Evolutionary conservation across 2,329 filamentous ascomycete genomes (phyloP).

Genomic region (Bimuria novae-zelandiae): DNA sequence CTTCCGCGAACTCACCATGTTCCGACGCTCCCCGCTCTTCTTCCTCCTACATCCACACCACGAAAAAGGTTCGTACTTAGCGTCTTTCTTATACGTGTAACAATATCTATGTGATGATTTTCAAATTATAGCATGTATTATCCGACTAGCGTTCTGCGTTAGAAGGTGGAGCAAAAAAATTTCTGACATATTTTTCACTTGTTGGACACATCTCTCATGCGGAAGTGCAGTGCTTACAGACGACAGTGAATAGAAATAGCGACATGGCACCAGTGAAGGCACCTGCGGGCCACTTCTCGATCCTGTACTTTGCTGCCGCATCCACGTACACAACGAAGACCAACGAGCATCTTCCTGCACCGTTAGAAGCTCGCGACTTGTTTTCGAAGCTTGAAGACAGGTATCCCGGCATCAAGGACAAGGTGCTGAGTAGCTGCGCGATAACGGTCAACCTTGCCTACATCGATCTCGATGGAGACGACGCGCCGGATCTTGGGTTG

Average conservation of each 20-base stretch:
- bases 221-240: slow-evolving; percentile 20
- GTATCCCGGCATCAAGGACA: slow-evolving; percentile 71
- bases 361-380: slow-evolving; percentile 65
- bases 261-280: slow-evolving; percentile 52
- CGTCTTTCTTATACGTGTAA: too few species aligned
- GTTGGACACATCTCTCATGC: background rate
- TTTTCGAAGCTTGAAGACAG: slow-evolving; percentile 70
- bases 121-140: slow-evolving; percentile 56
- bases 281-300: slow-evolving; percentile 70
- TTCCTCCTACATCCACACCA: slow-evolving; percentile 14
- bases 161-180: slow-evolving; percentile 38
- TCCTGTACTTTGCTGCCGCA: slow-evolving; percentile 82
- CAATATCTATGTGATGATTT: slow-evolving; percentile 40
- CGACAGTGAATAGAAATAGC: slow-evolving; percentile 7
- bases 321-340: slow-evolving; percentile 72
- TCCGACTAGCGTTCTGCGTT: slow-evolving; percentile 44
- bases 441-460: slow-evolving; percentile 83
- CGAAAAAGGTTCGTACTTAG: slow-evolving; percentile 24
- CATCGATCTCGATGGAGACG: slow-evolving; percentile 68
- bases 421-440: slow-evolving; percentile 72
- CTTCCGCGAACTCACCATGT: slow-evolving; percentile 26
- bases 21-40: slow-evolving; percentile 6
- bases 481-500: slow-evolving; percentile 49
- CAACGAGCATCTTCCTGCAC: slow-evolving; percentile 68
- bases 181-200: slow-evolving; percentile 33